phyloP scores from a whole-genome alignment of 176 grass and related monocot species.

The Elaeis guineensis region DNA sequence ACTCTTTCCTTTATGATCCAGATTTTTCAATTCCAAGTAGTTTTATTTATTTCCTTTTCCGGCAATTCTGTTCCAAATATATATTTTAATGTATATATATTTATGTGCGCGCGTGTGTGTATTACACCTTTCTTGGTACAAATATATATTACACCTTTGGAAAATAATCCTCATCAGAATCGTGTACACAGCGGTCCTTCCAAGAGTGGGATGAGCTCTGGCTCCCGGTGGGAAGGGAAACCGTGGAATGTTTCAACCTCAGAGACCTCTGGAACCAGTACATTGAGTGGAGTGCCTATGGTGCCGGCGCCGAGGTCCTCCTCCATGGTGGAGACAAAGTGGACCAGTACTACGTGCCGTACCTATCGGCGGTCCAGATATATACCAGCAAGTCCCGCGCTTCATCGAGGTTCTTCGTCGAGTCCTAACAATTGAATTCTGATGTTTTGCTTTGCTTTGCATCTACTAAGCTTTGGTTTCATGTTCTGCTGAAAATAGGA shows the following conservation, averaged over 20 bases:
- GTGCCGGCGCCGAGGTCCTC: slow-evolving; percentile 40
- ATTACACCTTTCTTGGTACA: too few relatives aligned
- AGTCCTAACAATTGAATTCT: background rate
- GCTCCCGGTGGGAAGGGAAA: slow-evolving; percentile 27
- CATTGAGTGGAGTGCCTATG: slow-evolving; percentile 74
- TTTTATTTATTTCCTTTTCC: too few relatives aligned
- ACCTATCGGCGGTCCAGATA: slow-evolving; percentile 74
- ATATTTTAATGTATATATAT: too few relatives aligned
- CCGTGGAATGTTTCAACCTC: slow-evolving; percentile 57
- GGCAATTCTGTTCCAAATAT: too few relatives aligned
- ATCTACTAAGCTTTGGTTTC: too few relatives aligned
- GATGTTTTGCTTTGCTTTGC: background rate
- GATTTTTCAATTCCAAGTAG: too few relatives aligned
- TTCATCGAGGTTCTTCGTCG: slow-evolving; percentile 37
- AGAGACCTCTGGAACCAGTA: slow-evolving; percentile 68
- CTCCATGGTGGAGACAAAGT: slow-evolving; percentile 38
- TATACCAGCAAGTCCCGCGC: slow-evolving; percentile 49
- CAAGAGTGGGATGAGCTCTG: slow-evolving; percentile 16
- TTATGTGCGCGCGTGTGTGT: too few relatives aligned
- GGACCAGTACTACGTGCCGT: slow-evolving; percentile 72
- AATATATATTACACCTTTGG: too few relatives aligned
- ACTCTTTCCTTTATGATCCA: too few relatives aligned
- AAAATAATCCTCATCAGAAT: background rate
- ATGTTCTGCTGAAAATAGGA: too few relatives aligned
- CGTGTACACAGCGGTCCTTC: slow-evolving; percentile 27